Percentiles rank a stretch among this genome's conserved stretches.
phyloP scores from a whole-genome alignment of 2,329 filamentous ascomycete genomes.

The Ascochyta viciae-villosae region DNA sequence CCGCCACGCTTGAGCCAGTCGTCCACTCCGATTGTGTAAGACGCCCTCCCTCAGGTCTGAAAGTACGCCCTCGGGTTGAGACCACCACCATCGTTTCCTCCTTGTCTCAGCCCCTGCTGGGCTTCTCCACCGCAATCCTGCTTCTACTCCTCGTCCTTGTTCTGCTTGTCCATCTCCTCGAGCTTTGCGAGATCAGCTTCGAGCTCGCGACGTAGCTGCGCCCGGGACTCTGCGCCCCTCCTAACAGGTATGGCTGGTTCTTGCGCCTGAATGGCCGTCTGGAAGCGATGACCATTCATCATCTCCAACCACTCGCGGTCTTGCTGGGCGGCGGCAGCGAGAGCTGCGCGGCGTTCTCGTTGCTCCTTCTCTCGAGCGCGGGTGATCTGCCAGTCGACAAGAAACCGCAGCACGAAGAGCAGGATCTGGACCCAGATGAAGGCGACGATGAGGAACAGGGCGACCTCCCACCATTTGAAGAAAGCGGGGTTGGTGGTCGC shows the following conservation, averaged over 20 bases:
- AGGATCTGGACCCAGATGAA: background rate
- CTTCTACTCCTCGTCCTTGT: background rate
- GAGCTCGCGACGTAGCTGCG: background rate
- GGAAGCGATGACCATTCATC: background rate
- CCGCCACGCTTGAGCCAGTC: background rate
- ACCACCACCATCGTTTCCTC: background rate
- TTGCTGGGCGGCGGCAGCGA: background rate
- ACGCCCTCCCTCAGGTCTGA: conserved; percentile 9
- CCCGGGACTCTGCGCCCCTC: background rate
- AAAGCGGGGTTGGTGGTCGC: background rate
- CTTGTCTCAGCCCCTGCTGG: background rate
- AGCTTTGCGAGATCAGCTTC: background rate
- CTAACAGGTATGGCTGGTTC: background rate
- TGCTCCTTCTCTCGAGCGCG: background rate
- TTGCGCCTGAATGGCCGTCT: background rate
- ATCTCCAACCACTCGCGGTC: background rate
- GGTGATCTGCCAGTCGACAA: background rate
- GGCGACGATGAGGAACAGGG: background rate
- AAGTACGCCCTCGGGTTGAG: conserved; percentile 7
- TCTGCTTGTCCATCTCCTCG: background rate
- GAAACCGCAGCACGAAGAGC: background rate
- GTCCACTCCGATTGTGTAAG: conserved; percentile 3
- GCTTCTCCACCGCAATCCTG: background rate
- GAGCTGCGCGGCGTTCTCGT: background rate
- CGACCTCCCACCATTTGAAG: background rate